These are phyloP conservation scores for Globisporangium nunn DNA, from an alignment of 352 stramenopile genomes.

Conservation along the genomic window DNA sequence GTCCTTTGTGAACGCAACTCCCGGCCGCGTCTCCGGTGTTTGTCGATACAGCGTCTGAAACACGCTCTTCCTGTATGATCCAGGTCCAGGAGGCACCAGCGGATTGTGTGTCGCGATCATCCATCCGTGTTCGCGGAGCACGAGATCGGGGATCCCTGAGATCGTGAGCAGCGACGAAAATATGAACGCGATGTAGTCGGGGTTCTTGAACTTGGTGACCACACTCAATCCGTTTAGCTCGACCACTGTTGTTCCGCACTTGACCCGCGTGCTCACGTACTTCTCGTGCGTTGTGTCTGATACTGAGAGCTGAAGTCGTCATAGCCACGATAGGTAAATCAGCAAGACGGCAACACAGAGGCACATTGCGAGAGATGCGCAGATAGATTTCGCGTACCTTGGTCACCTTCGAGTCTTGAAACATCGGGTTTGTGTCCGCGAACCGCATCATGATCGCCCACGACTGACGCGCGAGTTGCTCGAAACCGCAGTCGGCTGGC, in stretches of 20 bases:
- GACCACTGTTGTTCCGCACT: not conserved
- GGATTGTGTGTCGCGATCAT: conserved; percentile 3
- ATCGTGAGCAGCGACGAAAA: conserved; percentile 6
- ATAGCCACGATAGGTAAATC: not conserved
- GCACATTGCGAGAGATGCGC: not conserved
- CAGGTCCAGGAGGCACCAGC: not conserved
- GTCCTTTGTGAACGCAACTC: not conserved
- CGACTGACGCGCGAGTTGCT: not conserved
- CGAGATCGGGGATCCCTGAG: not conserved
- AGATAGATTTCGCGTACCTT: not conserved
- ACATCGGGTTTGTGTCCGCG: not conserved
- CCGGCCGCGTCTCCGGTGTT: not conserved
- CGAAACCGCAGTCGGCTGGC: conserved; percentile 1
- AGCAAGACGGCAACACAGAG: not conserved
- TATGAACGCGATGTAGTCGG: conserved; percentile 4
- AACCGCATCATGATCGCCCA: not conserved
- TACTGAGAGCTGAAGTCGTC: not conserved
- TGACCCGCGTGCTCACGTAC: not conserved
- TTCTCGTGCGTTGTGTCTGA: not conserved
- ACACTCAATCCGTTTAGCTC: conserved; percentile 3
- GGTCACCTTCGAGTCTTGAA: not conserved
- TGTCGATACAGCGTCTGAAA: not conserved
- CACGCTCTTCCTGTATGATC: not conserved
- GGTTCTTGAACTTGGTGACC: conserved; percentile 4
- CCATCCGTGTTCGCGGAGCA: conserved; percentile 11